These are phyloP conservation scores for Penicillium alfredii DNA, from an alignment of 495 filamentous ascomycete genomes.

Conservation along the genomic window DNA sequence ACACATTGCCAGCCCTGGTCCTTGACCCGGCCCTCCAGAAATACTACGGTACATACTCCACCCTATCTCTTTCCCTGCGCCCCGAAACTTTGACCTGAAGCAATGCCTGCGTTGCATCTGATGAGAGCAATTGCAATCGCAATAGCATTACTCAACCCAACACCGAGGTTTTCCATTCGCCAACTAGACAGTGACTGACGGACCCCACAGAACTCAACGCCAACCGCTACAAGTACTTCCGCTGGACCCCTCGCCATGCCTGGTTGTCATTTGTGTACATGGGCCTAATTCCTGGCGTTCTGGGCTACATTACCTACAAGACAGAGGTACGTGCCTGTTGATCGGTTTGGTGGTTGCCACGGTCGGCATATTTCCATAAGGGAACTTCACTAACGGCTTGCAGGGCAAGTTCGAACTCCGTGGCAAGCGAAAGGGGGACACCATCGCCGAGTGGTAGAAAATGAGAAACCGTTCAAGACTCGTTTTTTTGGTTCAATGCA, in stretches of 20 bases:
- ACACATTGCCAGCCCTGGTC: conserved; percentile 43
- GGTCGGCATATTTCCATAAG: background rate
- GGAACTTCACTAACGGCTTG: conserved; percentile 11
- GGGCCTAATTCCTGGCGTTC: conserved; percentile 57
- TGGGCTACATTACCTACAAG: conserved; percentile 65
- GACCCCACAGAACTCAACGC: conserved; percentile 61
- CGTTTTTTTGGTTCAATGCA: background rate
- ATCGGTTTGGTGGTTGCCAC: background rate
- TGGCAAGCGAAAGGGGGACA: conserved; percentile 81
- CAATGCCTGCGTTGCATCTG: background rate
- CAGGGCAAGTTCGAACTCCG: conserved; percentile 84
- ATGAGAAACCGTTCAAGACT: background rate
- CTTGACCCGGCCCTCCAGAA: conserved; percentile 75
- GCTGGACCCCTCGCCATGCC: conserved; percentile 80
- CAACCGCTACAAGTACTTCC: conserved; percentile 93
- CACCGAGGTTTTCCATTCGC: background rate
- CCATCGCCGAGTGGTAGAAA: conserved; percentile 64
- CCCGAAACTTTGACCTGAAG: background rate
- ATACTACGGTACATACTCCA: conserved; percentile 56
- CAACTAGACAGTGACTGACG: conserved; percentile 15
- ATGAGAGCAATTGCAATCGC: too few relatives aligned
- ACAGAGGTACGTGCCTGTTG: conserved; percentile 71
- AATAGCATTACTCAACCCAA: too few relatives aligned
- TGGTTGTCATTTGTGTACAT: conserved; percentile 71
- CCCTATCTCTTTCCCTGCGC: conserved; percentile 7